phyloP scores from a whole-genome alignment of 1,139 yeast genomes.

The Protomyces arabidopsidicola region DNA sequence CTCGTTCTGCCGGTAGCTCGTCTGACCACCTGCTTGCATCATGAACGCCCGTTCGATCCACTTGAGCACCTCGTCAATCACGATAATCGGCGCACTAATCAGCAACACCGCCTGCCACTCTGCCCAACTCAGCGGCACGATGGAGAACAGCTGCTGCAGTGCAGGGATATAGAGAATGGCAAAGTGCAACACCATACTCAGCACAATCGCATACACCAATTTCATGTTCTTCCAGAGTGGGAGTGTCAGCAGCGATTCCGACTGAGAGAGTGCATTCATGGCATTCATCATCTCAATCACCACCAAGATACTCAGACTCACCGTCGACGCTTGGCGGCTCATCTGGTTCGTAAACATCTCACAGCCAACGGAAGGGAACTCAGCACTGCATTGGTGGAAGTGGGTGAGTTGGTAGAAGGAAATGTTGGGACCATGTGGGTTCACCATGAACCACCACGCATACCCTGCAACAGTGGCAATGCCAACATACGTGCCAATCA shows the following conservation, averaged over 20 bases:
- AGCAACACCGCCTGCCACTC: conserved; percentile 43
- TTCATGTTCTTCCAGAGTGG: conserved; percentile 44
- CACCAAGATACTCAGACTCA: conserved; percentile 43
- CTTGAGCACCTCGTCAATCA: conserved; percentile 43
- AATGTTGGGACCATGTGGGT: conserved; percentile 41
- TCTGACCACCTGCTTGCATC: conserved; percentile 6
- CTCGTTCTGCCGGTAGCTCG: not conserved
- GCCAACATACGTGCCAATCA: conserved; percentile 44
- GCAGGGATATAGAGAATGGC: conserved; percentile 41
- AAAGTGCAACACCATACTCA: conserved; percentile 41
- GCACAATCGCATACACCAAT: conserved; percentile 40
- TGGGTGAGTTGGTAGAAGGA: conserved; percentile 40
- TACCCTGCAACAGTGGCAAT: conserved; percentile 45
- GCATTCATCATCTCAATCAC: conserved; percentile 46
- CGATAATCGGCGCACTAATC: conserved; percentile 42
- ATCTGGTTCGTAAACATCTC: conserved; percentile 38
- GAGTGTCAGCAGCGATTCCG: conserved; percentile 42
- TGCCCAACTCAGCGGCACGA: conserved; percentile 38
- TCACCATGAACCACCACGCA: conserved; percentile 43
- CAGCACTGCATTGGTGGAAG: conserved; percentile 41
- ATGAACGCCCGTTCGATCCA: conserved; percentile 37
- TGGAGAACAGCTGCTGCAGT: conserved; percentile 40
- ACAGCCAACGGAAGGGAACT: conserved; percentile 41
- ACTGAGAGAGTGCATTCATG: conserved; percentile 42
- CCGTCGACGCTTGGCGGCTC: conserved; percentile 41